A percentile compares a stretch with the other conserved stretches of the same genome.
Conservation (phyloP, 306 rosid genomes). For the Prunus mume region DNA sequence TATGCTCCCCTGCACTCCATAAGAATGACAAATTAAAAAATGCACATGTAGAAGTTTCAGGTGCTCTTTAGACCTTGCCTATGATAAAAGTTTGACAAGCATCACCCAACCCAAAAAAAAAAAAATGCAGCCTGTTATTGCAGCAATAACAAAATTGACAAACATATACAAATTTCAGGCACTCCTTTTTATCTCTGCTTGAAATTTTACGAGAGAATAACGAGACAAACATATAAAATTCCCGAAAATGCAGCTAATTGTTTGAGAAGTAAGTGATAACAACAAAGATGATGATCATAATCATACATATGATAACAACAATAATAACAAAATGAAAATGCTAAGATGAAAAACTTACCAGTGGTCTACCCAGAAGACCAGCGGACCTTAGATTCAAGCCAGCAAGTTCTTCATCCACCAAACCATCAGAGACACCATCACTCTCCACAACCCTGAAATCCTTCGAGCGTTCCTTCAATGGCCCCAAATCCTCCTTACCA, state of each 20-base stretch:
- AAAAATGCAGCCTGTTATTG: not conserved
- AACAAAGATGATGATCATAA: not conserved
- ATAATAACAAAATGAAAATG: not conserved
- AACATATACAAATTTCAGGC: not conserved
- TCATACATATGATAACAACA: not conserved
- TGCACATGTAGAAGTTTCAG: constrained; percentile 4
- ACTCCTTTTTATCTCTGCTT: not conserved
- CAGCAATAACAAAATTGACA: not conserved
- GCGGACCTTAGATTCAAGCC: constrained; percentile 64
- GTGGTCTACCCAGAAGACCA: constrained; percentile 73
- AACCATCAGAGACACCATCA: constrained; percentile 44
- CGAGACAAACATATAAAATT: not conserved
- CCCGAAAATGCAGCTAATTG: not conserved
- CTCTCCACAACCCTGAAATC: constrained; percentile 57
- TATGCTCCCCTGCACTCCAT: constrained; percentile 56
- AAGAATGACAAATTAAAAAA: constrained; percentile 20
- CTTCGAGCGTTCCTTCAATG: constrained; percentile 48
- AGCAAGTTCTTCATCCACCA: constrained; percentile 57
- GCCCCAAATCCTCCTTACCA: constrained; percentile 56
- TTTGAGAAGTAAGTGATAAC: not conserved
- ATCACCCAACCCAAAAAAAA: not conserved
- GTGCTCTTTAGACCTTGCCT: not conserved
- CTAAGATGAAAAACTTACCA: constrained; percentile 41
- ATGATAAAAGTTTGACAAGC: not conserved
- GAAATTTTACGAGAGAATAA: not conserved